These are phyloP conservation scores for Purpureocillium takamizusanense DNA, from an alignment of 2,329 filamentous ascomycete genomes.

Conservation along the genomic window DNA sequence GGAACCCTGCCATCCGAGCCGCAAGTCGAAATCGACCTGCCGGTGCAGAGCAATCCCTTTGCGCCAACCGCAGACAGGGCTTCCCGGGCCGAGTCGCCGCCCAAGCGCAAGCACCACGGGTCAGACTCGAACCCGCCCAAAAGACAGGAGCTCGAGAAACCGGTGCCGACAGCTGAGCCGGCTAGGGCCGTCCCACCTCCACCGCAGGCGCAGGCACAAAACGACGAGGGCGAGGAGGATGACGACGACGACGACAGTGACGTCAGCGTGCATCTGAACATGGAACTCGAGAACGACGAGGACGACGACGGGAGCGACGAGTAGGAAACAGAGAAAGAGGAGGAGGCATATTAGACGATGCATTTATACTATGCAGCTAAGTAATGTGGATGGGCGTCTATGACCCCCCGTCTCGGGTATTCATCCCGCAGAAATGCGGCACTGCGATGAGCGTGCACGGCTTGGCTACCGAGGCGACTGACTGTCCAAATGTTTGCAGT, in stretches of 20 bases:
- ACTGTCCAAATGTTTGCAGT: too few relatives aligned
- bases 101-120: slow-evolving; percentile 31
- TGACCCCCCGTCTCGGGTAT: too few relatives aligned
- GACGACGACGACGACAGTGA: slow-evolving; percentile 38
- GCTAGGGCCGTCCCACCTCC: slow-evolving; percentile 6
- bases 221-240: slow-evolving; percentile 12
- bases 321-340: slow-evolving; percentile 8
- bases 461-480: neutral
- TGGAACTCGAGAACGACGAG: slow-evolving; percentile 46
- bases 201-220: slow-evolving; percentile 7
- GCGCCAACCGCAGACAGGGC: slow-evolving; percentile 12
- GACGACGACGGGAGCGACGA: slow-evolving; percentile 28
- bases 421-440: neutral
- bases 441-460: neutral
- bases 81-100: slow-evolving; percentile 16
- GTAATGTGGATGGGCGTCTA: too few relatives aligned
- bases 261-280: slow-evolving; percentile 49
- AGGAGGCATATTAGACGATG: too few relatives aligned
- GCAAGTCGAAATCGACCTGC: slow-evolving; percentile 14
- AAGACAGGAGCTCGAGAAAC: slow-evolving; percentile 28
- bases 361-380: too few relatives aligned
- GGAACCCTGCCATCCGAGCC: slow-evolving; percentile 10
- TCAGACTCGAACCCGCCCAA: slow-evolving; percentile 25
- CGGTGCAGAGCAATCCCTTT: slow-evolving; percentile 27
- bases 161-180: slow-evolving; percentile 1